Evolutionary conservation across 2,329 filamentous ascomycete species (phyloP).

Genomic region (Beauveria asiatica): DNA sequence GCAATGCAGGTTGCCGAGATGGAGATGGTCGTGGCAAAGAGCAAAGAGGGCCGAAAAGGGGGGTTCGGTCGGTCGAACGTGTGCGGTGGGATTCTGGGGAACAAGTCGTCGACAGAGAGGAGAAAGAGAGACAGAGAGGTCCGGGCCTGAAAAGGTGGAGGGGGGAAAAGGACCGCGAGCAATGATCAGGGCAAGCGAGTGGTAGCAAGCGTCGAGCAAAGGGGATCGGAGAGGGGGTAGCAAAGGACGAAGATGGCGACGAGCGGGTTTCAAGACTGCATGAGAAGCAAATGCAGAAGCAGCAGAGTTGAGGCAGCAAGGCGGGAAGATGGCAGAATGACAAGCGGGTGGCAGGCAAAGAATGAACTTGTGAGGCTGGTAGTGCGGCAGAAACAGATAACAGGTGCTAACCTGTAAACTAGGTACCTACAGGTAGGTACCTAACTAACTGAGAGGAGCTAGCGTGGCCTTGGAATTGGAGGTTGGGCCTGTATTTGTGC

Average conservation of each 20-base stretch:
- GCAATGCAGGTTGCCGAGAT: background rate
- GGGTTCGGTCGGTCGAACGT: background rate
- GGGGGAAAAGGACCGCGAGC: background rate
- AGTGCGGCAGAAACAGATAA: background rate
- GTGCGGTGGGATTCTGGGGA: background rate
- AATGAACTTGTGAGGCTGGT: conserved; percentile 1
- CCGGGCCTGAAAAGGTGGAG: background rate
- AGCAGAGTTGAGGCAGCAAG: conserved; percentile 2
- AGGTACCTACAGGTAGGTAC: background rate
- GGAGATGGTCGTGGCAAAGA: background rate
- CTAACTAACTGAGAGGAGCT: background rate
- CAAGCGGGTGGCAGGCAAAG: background rate
- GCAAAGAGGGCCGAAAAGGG: conserved; percentile 3
- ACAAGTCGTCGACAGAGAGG: background rate
- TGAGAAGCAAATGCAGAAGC: conserved; percentile 2
- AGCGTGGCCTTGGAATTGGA: background rate
- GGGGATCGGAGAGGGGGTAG: background rate
- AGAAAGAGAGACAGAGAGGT: background rate
- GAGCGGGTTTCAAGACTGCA: conserved; percentile 9
- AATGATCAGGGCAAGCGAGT: background rate
- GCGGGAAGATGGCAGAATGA: background rate
- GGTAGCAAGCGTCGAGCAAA: background rate
- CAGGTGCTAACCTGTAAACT: too few species aligned
- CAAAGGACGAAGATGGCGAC: background rate
- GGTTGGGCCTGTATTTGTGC: background rate